Percentiles rank a stretch among this genome's conserved stretches.
Evolutionary conservation across 805 yeast species (phyloP).

Genomic region (Starmerella vaccinii): DNA sequence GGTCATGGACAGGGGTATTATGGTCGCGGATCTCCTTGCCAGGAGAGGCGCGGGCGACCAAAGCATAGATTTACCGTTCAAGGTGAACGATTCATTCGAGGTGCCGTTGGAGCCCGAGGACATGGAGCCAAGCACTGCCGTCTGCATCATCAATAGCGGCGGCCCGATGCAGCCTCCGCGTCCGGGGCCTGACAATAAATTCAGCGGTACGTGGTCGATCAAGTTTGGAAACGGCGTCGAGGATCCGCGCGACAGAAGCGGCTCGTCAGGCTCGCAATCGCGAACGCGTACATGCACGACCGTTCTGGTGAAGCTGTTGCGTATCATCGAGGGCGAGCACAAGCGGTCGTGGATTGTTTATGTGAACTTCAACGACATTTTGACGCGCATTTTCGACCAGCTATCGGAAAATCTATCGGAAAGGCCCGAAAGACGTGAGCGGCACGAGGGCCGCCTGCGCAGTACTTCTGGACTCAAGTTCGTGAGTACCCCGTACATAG

Average conservation of each 20-base stretch:
- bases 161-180: not conserved
- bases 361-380: slow-evolving; percentile 1
- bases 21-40: slow-evolving; percentile 4
- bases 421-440: slow-evolving; percentile 5
- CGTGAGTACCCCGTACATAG: slow-evolving; percentile 2
- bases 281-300: slow-evolving; percentile 2
- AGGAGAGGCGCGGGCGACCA: slow-evolving; percentile 3
- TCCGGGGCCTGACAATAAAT: not conserved
- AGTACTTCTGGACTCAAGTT: not conserved
- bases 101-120: slow-evolving; percentile 2
- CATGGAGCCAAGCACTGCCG: not conserved
- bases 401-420: not conserved
- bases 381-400: slow-evolving; percentile 1
- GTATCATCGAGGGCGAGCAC: slow-evolving; percentile 4
- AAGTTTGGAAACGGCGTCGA: not conserved
- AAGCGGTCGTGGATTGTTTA: not conserved
- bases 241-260: not conserved
- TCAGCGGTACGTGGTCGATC: slow-evolving; percentile 2
- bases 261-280: slow-evolving; percentile 2
- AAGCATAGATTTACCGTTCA: not conserved
- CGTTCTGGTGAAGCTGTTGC: not conserved
- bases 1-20: slow-evolving; percentile 4
- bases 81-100: not conserved
- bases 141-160: not conserved
- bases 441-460: not conserved